Percentiles rank a stretch among this genome's conserved stretches.
Evolutionary conservation across 2,329 filamentous ascomycete species (phyloP).

Genomic region (Tolypocladium tundrense): DNA sequence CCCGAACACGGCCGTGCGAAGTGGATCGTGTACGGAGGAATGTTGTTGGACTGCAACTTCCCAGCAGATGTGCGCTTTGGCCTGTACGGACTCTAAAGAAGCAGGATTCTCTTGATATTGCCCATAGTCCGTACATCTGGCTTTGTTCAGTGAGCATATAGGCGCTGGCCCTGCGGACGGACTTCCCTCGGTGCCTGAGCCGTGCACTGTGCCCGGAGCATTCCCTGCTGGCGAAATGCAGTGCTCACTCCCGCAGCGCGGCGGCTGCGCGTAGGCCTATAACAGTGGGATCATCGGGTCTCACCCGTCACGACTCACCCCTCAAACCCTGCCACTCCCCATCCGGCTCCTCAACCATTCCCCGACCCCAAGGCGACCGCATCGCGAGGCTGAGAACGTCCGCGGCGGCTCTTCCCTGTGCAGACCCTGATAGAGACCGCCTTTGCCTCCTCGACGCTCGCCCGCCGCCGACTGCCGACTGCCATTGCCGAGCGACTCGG

Average conservation of each 20-base stretch:
- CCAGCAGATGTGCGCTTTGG: no score
- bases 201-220: background rate
- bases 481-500: background rate
- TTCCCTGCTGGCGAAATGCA: background rate
- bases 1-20: background rate
- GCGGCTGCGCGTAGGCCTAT: no score
- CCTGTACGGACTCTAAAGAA: no score
- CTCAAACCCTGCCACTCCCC: background rate
- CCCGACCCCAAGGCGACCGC: background rate
- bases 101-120: no score
- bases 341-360: background rate
- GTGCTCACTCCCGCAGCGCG: no score
- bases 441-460: background rate
- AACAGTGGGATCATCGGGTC: no score
- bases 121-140: no score
- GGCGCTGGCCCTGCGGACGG: background rate
- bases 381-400: background rate
- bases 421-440: background rate
- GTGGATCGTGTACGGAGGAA: background rate
- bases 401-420: background rate
- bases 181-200: background rate
- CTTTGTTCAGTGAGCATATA: background rate
- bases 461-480: background rate
- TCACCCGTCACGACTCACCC: background rate
- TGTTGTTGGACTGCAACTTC: background rate